phyloP scores from a whole-genome alignment of 768 basidiomycete genomes.

The Leccinum imitatum region DNA sequence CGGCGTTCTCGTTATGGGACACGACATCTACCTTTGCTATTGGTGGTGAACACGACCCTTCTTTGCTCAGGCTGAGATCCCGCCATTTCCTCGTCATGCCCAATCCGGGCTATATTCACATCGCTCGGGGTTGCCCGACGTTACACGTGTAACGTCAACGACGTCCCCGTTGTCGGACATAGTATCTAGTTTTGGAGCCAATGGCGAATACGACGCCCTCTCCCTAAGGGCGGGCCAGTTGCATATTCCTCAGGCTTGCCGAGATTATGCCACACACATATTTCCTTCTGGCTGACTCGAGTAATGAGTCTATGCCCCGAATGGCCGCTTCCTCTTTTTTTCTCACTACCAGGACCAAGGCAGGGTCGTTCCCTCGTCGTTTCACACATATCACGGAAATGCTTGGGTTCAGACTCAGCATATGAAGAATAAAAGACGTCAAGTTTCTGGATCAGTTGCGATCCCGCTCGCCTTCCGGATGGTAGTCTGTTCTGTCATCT shows the following conservation, averaged over 20 bases:
- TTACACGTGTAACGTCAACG: conserved; percentile 32
- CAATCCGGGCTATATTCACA: neutral
- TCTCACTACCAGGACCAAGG: conserved; percentile 10
- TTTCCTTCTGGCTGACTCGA: neutral
- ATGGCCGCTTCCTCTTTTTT: neutral
- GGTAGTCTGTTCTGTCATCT: neutral
- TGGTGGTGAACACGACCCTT: conserved; percentile 1
- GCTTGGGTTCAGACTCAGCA: neutral
- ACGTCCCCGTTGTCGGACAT: conserved; percentile 2
- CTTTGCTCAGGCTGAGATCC: conserved; percentile 1
- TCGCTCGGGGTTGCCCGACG: conserved; percentile 18
- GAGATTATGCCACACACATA: neutral
- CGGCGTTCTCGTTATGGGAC: conserved; percentile 5
- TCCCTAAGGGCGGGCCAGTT: neutral
- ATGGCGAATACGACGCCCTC: conserved; percentile 1
- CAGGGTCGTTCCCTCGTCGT: conserved; percentile 8
- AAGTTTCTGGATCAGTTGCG: neutral
- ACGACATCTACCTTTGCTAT: conserved; percentile 1
- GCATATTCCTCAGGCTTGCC: neutral
- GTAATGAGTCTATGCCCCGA: neutral
- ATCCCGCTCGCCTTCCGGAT: neutral
- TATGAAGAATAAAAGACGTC: neutral
- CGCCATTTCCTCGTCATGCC: neutral
- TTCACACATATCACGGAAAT: conserved; percentile 3
- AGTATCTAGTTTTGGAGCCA: neutral